phyloP scores from a whole-genome alignment of 352 stramenopile species.

The Phytophthora syringae region DNA sequence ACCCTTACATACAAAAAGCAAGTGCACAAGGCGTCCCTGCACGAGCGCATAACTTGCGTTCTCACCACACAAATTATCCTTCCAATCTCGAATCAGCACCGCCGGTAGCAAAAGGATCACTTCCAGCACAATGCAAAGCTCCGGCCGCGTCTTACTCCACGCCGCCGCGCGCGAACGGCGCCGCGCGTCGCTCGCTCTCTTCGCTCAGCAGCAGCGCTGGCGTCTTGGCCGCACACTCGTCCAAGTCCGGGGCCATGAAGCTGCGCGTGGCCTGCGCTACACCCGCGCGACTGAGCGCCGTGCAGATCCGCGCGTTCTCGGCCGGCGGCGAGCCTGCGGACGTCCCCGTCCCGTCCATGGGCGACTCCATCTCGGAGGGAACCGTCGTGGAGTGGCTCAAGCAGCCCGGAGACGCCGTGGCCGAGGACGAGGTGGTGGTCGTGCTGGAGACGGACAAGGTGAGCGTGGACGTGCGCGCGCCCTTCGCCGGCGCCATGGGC shows the following conservation, averaged over 20 bases:
- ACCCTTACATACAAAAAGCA: slow-evolving; percentile 8
- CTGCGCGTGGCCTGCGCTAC: slow-evolving; percentile 6
- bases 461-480: slow-evolving; percentile 90
- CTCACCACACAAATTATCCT: neutral
- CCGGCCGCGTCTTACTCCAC: slow-evolving; percentile 41
- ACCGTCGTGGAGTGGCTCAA: slow-evolving; percentile 98
- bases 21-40: no score
- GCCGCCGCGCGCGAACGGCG: slow-evolving; percentile 31
- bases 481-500: slow-evolving; percentile 87
- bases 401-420: slow-evolving; percentile 91
- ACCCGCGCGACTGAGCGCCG: neutral
- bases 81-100: slow-evolving; percentile 29
- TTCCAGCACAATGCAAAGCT: slow-evolving; percentile 48
- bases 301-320: slow-evolving; percentile 46
- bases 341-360: slow-evolving; percentile 86
- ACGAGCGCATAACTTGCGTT: neutral
- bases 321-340: slow-evolving; percentile 38
- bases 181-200: slow-evolving; percentile 25
- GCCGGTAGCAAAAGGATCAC: slow-evolving; percentile 17
- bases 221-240: slow-evolving; percentile 18
- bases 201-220: slow-evolving; percentile 16
- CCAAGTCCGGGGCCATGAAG: slow-evolving; percentile 10
- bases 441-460: no score
- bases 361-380: slow-evolving; percentile 96
- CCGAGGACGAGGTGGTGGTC: slow-evolving; percentile 97